Base-by-base conservation (phyloP, 208 protist species). In the Phytomonas francai region DNA sequence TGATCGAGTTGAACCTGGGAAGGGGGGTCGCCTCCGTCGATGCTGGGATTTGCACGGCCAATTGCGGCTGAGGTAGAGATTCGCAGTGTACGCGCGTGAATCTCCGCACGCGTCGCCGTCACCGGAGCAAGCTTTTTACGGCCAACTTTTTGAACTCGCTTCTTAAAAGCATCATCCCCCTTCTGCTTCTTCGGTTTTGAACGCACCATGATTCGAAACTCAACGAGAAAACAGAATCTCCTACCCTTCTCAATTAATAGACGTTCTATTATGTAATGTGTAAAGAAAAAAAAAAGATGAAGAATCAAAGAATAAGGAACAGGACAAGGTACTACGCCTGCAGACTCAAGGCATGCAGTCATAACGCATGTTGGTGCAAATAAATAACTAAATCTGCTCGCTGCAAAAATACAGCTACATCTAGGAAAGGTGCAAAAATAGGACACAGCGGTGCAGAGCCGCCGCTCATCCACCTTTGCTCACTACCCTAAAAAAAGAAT, bases 131-230 rank as follows among this genome's bases (percentile, higher is more conserved):
- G 77, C 67, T 94, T 94, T 67, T 94, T 94, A 22, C 85, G 77
- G 4, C 88, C 88, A 19, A 86, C 77, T 62, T 94, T 94, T 70
- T 94, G 88, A 63, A 83, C 90, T 14, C 72, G 76, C 51, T 56
- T 88, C 19, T 68, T 59, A 70, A 94, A 94, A 68, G 88, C 88
- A n/a, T 87, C 83, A 60, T 94, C 88, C 70, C 88, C 88, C 74
- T 91, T 91, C 29, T 69, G 58, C 68, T 88, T 89, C 74, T 93
- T 93, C 27, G 66, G 70, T 71, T 87, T 83, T 16, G 79, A 72
- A 32, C 88, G 88, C n/a, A 94, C 88, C 88, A 94, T 93, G 28
- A 57, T 51, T 45, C 7, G 39, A 33, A 56, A 64, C 14, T 36
- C 16, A 28, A 73, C 42, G 67, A 32, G 33, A 30, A 54, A 32